Evolutionary conservation across 805 yeast species (phyloP).

Genomic region (Lachancea waltii): DNA sequence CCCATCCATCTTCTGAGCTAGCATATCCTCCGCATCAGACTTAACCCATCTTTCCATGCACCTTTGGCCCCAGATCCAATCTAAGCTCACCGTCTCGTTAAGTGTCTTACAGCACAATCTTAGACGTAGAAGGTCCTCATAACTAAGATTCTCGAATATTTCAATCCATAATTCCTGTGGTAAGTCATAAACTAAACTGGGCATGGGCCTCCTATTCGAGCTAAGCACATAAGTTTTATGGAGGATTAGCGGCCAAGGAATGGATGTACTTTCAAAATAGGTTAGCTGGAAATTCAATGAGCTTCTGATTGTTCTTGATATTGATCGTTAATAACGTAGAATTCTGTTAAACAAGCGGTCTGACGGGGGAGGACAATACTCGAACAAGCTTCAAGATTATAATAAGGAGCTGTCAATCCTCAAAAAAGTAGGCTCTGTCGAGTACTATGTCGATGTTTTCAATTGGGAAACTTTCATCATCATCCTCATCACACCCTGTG

Average conservation of each 20-base stretch:
- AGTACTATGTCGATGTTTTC: conserved; percentile 4
- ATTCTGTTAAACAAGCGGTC: too few species aligned
- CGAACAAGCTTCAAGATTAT: too few species aligned
- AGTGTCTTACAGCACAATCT: conserved; percentile 11
- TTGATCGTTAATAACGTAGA: too few species aligned
- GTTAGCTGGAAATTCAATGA: too few species aligned
- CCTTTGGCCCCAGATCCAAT: conserved; percentile 15
- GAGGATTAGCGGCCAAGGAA: too few species aligned
- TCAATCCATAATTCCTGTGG: conserved; percentile 20
- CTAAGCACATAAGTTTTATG: neutral
- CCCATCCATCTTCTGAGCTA: neutral
- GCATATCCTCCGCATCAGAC: conserved; percentile 9
- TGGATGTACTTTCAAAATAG: too few species aligned
- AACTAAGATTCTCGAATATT: conserved; percentile 9
- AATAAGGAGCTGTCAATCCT: too few species aligned
- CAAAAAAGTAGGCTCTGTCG: neutral
- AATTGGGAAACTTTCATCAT: conserved; percentile 8
- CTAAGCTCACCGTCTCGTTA: conserved; percentile 8
- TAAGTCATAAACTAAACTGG: conserved; percentile 2
- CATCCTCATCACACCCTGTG: conserved; percentile 14
- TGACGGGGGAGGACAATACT: too few species aligned
- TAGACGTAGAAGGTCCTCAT: conserved; percentile 13
- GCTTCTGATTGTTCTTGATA: too few species aligned
- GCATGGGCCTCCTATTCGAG: neutral
- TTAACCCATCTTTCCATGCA: conserved; percentile 16